Conservation (phyloP, 495 filamentous ascomycete genomes). For the Penicillium canariense region DNA sequence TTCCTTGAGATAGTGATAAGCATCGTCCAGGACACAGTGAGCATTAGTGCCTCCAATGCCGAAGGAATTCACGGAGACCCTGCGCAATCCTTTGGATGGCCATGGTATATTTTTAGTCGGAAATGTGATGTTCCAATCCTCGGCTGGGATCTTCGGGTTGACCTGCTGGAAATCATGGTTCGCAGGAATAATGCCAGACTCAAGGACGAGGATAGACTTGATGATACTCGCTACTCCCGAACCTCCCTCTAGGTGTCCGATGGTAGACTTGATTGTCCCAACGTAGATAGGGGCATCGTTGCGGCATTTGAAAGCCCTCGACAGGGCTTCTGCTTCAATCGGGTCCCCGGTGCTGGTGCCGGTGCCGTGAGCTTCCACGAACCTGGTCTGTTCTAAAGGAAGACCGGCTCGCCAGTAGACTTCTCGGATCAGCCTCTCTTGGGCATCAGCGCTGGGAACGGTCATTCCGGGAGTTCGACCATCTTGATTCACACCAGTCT, state of each 20-base stretch:
- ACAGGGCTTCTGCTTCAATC: conserved; percentile 52
- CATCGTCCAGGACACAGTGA: conserved; percentile 57
- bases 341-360: conserved; percentile 52
- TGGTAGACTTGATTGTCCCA: conserved; percentile 42
- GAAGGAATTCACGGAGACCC: conserved; percentile 56
- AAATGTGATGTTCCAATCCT: conserved; percentile 19
- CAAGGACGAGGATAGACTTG: conserved; percentile 38
- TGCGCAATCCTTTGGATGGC: conserved; percentile 34
- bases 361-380: conserved; percentile 47
- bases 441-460: conserved; percentile 37
- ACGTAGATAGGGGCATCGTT: conserved; percentile 23
- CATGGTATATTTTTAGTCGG: conserved; percentile 15
- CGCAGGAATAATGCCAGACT: conserved; percentile 40
- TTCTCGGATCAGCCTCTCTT: conserved; percentile 41
- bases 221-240: conserved; percentile 44
- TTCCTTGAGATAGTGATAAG: conserved; percentile 19
- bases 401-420: conserved; percentile 40
- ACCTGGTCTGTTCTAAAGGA: conserved; percentile 36
- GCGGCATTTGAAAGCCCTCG: conserved; percentile 24
- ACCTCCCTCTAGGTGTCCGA: conserved; percentile 48
- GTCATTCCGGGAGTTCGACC: conserved; percentile 49
- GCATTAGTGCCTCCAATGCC: conserved; percentile 66
- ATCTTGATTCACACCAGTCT: conserved; percentile 46
- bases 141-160: conserved; percentile 29
- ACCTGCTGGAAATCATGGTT: conserved; percentile 32